Conservation (phyloP, 768 basidiomycete species). For the Termitomyces sp. region DNA sequence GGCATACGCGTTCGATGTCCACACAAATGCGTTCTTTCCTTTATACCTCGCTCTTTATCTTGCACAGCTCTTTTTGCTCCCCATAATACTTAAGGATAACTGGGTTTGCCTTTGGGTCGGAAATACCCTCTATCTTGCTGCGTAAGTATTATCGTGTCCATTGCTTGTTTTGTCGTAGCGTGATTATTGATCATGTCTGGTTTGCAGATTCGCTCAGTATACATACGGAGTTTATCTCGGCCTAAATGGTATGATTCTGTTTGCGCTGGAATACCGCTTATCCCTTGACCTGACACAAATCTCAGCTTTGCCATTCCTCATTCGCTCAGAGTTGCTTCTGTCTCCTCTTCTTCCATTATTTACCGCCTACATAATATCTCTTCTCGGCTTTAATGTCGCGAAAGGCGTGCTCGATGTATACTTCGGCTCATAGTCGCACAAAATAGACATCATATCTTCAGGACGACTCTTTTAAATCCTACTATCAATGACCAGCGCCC, state of each 20-base stretch:
- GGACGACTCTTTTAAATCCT: not conserved
- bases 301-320: constrained; percentile 88
- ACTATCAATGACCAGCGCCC: not conserved
- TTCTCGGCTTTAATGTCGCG: constrained; percentile 90
- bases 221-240: constrained; percentile 90
- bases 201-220: constrained; percentile 77
- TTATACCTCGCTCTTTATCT: constrained; percentile 88
- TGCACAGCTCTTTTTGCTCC: constrained; percentile 82
- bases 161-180: not conserved
- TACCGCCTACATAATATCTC: constrained; percentile 77
- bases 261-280: constrained; percentile 7
- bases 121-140: constrained; percentile 88
- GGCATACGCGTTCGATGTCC: constrained; percentile 96
- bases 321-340: constrained; percentile 87
- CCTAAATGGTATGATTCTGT: constrained; percentile 52
- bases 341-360: constrained; percentile 87
- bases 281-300: constrained; percentile 6
- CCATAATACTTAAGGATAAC: constrained; percentile 76
- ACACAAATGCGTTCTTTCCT: constrained; percentile 96
- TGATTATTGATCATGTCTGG: not conserved
- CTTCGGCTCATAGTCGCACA: constrained; percentile 49
- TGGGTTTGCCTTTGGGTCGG: constrained; percentile 96
- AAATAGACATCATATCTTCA: not conserved
- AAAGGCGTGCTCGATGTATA: constrained; percentile 77
- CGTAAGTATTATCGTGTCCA: constrained; percentile 43